Conservation (phyloP, 805 yeast species). For the Metschnikowia reukaufii region DNA sequence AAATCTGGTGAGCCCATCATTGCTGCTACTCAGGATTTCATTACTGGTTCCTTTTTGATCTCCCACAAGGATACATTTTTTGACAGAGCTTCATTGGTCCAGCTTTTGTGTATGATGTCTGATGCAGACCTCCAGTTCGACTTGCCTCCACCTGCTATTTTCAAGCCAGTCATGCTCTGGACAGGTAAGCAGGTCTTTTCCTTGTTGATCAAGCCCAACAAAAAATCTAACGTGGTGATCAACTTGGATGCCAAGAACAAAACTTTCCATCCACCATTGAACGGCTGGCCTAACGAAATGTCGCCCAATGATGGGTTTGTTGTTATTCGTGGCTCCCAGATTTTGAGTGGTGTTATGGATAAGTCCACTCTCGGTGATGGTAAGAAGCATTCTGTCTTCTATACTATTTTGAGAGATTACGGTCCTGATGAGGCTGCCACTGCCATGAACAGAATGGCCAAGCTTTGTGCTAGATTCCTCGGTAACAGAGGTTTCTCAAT, state of each 20-base stretch:
- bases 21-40: conserved; percentile 99
- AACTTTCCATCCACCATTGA: conserved; percentile 75
- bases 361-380: conserved; percentile 97
- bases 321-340: conserved; percentile 82
- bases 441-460: conserved; percentile 99
- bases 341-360: conserved; percentile 94
- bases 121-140: conserved; percentile 88
- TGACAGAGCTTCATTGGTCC: conserved; percentile 81
- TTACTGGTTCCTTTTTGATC: conserved; percentile 91
- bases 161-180: conserved; percentile 90
- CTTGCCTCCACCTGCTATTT: conserved; percentile 90
- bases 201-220: conserved; percentile 80
- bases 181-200: conserved; percentile 97
- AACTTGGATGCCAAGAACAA: conserved; percentile 94
- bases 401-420: conserved; percentile 90
- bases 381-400: conserved; percentile 93
- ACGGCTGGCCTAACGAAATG: conserved; percentile 83
- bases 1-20: conserved; percentile 98
- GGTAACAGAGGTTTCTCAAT: conserved; percentile 97
- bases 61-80: conserved; percentile 92
- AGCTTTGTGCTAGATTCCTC: conserved; percentile 89
- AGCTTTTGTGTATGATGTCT: conserved; percentile 90
- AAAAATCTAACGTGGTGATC: conserved; percentile 71
- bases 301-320: conserved; percentile 97
- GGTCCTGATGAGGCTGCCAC: conserved; percentile 95